Evolutionary conservation across 2,329 filamentous ascomycete genomes (phyloP).

Genomic region (Exophiala phaeomuriformis): DNA sequence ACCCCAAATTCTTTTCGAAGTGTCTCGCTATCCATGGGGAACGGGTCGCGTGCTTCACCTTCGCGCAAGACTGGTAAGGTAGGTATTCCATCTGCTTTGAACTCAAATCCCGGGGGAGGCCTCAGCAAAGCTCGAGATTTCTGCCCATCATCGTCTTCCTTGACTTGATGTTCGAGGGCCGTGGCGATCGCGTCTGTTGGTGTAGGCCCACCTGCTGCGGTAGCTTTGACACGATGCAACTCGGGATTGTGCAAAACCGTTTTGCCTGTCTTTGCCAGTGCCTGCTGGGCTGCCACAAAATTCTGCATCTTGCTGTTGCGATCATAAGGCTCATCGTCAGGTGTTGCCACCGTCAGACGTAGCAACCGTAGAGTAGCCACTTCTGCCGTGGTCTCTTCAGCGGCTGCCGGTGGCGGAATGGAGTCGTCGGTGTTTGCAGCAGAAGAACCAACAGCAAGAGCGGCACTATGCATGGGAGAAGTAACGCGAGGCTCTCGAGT

Average conservation of each 20-base stretch:
- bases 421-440: constrained; percentile 1
- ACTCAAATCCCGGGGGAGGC: constrained; percentile 12
- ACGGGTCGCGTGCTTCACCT: background rate
- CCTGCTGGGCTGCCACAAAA: constrained; percentile 24
- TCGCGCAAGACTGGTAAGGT: background rate
- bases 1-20: constrained; percentile 19
- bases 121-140: constrained; percentile 2
- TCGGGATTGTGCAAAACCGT: constrained; percentile 25
- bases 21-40: constrained; percentile 2
- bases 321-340: constrained; percentile 21
- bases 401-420: background rate
- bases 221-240: constrained; percentile 12
- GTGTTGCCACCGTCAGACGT: background rate
- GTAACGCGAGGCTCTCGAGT: background rate
- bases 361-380: background rate
- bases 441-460: constrained; percentile 2
- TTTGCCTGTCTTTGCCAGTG: constrained; percentile 24
- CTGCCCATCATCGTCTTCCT: background rate
- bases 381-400: background rate
- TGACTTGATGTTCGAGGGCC: constrained; percentile 1
- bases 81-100: background rate
- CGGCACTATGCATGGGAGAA: background rate
- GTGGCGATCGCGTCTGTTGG: background rate
- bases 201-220: constrained; percentile 1
- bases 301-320: constrained; percentile 24